Evolutionary conservation across 2,329 filamentous ascomycete genomes (phyloP), one percentile per base, ranked within the genome.

Genomic region (Penicillium crustosum): DNA sequence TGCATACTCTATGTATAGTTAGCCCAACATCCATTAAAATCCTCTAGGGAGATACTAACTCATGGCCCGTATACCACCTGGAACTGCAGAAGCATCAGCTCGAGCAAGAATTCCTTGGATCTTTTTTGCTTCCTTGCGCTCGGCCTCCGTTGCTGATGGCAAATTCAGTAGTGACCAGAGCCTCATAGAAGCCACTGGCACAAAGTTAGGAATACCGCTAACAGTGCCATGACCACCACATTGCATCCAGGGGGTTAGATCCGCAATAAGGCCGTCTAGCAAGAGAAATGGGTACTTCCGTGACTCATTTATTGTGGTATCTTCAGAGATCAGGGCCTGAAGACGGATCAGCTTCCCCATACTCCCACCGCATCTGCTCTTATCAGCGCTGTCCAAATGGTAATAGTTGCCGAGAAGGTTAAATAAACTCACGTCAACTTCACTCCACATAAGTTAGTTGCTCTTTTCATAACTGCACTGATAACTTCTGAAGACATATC

Each of bases 121-220:
- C 6, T 15, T 23, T 23, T 21, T 42, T 3, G 19, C 19, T 23
- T 42, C 21, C 12, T 15, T 42, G 38, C 38, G n/a, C 6, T 39
- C 38, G 2, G n/a, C 7, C 38, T 39, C 38, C 5, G 38, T 39
- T 19, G 38, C n/a, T 21, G 49, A 55, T 17, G 36, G 42, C 13
- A 39, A 51, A 36, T 64, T 67, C 35, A 66, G 61, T 25, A 68
- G 55, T 35, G 39, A 27, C 65, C 64, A 67, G 9, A 68, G 58
- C 36, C 63, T 59, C 63, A 66, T 60, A 6, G 63, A 64, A n/a
- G 65, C 61, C 25, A 50, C 47, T 2, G 65, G 65, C 9, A 63
- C 64, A 58, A 68, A 66, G 36, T 68, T 68, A 4, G 64, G 63
- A 29, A 67, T 66, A 4, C 65, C 65, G 49, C 64, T 67, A 10